phyloP scores from a whole-genome alignment of 2,329 filamentous ascomycete genomes.

The Aspergillus arachidicola region DNA sequence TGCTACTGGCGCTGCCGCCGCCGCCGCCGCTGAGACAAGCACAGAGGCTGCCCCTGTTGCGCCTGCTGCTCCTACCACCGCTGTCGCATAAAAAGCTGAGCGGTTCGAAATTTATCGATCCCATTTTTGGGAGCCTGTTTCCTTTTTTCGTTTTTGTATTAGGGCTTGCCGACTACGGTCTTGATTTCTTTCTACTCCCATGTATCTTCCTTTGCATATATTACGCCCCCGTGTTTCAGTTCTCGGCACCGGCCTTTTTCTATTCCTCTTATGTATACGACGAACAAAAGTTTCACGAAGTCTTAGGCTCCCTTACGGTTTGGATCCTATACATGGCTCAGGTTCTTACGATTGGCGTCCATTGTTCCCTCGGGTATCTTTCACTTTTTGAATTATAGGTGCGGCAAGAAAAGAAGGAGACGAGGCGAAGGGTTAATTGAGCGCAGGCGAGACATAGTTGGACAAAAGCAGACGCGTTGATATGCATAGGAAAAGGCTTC shows the following conservation, averaged over 20 bases:
- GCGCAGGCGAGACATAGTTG: slow-evolving; percentile 30
- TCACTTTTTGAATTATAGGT: slow-evolving; percentile 35
- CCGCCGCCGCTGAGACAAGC: slow-evolving; percentile 42
- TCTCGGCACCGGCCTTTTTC: slow-evolving; percentile 31
- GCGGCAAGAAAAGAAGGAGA: slow-evolving; percentile 39
- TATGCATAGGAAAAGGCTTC: slow-evolving; percentile 31
- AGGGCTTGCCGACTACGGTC: slow-evolving; percentile 31
- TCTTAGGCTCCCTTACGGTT: slow-evolving; percentile 37
- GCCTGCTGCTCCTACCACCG: slow-evolving; percentile 45
- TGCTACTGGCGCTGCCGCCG: slow-evolving; percentile 36
- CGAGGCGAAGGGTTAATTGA: slow-evolving; percentile 34
- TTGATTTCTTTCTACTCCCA: slow-evolving; percentile 24
- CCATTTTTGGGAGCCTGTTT: slow-evolving; percentile 22
- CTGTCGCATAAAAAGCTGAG: slow-evolving; percentile 44
- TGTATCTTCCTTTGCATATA: slow-evolving; percentile 44
- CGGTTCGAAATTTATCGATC: slow-evolving; percentile 15
- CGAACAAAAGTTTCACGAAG: slow-evolving; percentile 45
- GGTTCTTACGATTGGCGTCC: slow-evolving; percentile 47
- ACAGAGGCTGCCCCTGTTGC: slow-evolving; percentile 36
- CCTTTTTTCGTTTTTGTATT: slow-evolving; percentile 30
- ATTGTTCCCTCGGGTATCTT: slow-evolving; percentile 41
- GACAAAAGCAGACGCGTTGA: slow-evolving; percentile 31
- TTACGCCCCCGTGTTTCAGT: slow-evolving; percentile 33
- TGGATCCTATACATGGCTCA: slow-evolving; percentile 37
- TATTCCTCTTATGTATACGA: slow-evolving; percentile 45